phyloP scores from a whole-genome alignment of 1,284 basidiomycete genomes.

The Thelephora terrestris region DNA sequence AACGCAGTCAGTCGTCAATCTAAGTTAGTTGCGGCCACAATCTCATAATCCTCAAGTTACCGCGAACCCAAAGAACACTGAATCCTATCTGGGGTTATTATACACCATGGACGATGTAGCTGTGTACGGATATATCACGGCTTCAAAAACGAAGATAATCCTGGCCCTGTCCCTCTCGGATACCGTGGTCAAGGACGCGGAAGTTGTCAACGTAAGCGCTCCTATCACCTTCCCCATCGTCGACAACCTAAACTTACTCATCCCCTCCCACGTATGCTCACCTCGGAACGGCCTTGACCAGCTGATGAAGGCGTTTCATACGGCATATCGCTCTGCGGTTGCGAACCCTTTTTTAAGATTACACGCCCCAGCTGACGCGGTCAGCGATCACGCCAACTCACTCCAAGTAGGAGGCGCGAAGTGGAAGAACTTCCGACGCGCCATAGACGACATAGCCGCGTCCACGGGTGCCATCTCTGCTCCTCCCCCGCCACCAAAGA shows the following conservation, averaged over 20 bases:
- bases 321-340: conserved; percentile 67
- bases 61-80: conserved; percentile 44
- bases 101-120: conserved; percentile 77
- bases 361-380: conserved; percentile 34
- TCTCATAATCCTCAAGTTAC: conserved; percentile 26
- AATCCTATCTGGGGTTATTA: conserved; percentile 69
- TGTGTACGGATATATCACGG: conserved; percentile 77
- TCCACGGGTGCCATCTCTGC: conserved; percentile 33
- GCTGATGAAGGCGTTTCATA: conserved; percentile 76
- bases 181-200: conserved; percentile 63
- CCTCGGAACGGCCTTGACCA: conserved; percentile 17
- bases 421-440: conserved; percentile 57
- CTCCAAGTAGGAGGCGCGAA: conserved; percentile 50
- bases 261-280: background rate
- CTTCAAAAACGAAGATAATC: conserved; percentile 72
- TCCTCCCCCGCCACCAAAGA: background rate
- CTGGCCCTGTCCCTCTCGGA: conserved; percentile 68
- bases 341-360: conserved; percentile 72
- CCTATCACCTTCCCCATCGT: conserved; percentile 13
- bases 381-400: conserved; percentile 42
- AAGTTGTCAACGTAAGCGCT: conserved; percentile 47
- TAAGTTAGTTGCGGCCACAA: background rate
- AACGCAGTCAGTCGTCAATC: conserved; percentile 34
- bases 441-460: conserved; percentile 61
- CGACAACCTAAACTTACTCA: background rate